phyloP scores from a whole-genome alignment of 192 early-diverging fungal species.

The Gonapodya prolifera region DNA sequence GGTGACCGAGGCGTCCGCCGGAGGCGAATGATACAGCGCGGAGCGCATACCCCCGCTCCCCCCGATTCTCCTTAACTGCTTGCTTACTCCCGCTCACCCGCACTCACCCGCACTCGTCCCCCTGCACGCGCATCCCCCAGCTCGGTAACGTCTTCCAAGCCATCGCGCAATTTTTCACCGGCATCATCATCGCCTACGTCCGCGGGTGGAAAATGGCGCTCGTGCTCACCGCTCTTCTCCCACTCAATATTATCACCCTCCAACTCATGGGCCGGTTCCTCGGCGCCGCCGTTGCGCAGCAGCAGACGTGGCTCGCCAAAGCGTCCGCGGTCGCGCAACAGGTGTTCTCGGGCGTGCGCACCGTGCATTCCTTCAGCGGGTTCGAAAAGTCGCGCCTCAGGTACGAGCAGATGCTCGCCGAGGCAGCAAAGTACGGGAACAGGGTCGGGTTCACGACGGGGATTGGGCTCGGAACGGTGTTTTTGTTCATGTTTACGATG shows the following conservation, averaged over 20 bases:
- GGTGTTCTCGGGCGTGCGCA: slow-evolving; percentile 67
- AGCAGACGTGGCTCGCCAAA: slow-evolving; percentile 25
- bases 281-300: background rate
- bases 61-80: too few relatives aligned
- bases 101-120: background rate
- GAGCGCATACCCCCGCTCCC: too few relatives aligned
- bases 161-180: background rate
- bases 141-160: background rate
- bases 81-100: too few relatives aligned
- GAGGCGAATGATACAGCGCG: too few relatives aligned
- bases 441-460: background rate
- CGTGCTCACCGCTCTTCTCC: background rate
- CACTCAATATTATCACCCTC: background rate
- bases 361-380: slow-evolving; percentile 71
- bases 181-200: background rate
- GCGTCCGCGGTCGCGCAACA: slow-evolving; percentile 81
- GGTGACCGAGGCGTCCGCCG: too few relatives aligned
- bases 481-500: background rate
- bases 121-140: background rate
- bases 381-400: slow-evolving; percentile 51
- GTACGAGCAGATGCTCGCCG: slow-evolving; percentile 35
- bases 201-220: background rate
- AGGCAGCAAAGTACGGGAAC: background rate
- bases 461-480: background rate
- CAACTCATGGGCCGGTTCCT: background rate